Evolutionary conservation across 352 stramenopile species (phyloP).

Genomic region (Pelagophyceae sp.): DNA sequence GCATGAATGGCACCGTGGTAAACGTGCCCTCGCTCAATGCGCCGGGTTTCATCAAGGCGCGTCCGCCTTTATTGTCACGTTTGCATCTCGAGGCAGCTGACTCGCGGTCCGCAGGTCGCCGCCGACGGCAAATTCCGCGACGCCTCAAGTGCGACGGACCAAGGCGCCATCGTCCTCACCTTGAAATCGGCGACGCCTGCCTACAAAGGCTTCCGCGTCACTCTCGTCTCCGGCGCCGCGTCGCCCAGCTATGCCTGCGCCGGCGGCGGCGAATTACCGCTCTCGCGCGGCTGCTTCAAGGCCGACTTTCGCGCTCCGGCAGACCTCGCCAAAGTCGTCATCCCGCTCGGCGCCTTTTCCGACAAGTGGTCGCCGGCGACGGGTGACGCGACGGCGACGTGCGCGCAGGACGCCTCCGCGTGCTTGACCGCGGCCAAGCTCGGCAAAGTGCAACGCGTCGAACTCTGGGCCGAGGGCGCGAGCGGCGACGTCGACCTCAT

Average conservation of each 20-base stretch:
- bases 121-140: slow-evolving; percentile 23
- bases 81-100: too few species aligned
- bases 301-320: not conserved
- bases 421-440: slow-evolving; percentile 32
- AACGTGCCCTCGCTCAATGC: slow-evolving; percentile 33
- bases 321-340: slow-evolving; percentile 13
- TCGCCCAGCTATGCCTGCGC: slow-evolving; percentile 28
- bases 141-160: slow-evolving; percentile 23
- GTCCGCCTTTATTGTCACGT: too few species aligned
- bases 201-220: slow-evolving; percentile 29
- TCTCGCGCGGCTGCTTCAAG: not conserved
- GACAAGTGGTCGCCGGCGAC: slow-evolving; percentile 37
- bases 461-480: slow-evolving; percentile 40
- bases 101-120: too few species aligned
- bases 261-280: not conserved
- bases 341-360: slow-evolving; percentile 36
- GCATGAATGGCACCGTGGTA: slow-evolving; percentile 32
- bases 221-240: slow-evolving; percentile 23
- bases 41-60: slow-evolving; percentile 40
- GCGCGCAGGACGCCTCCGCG: slow-evolving; percentile 29
- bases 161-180: slow-evolving; percentile 10
- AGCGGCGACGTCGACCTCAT: slow-evolving; percentile 33
- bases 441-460: slow-evolving; percentile 30
- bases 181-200: slow-evolving; percentile 24
- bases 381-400: slow-evolving; percentile 29